Evolutionary conservation across 2,329 filamentous ascomycete genomes (phyloP), one percentile per base, ranked within the genome.

Genomic region (Paraphoma sp.): DNA sequence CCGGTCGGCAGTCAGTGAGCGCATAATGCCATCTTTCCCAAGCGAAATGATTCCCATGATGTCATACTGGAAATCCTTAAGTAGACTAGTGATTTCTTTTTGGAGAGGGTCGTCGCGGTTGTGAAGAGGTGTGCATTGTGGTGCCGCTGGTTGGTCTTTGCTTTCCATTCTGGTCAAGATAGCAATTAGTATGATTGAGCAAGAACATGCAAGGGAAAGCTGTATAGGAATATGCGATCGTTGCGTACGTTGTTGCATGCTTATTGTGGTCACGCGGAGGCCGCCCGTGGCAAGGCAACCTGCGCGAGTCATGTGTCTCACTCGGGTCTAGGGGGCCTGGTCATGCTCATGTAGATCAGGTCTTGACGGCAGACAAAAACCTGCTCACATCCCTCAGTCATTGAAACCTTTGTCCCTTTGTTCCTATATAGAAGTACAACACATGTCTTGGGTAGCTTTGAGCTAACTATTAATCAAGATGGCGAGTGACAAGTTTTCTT

Each of bases 11-110:
- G 57, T 59, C 3, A 56, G 14, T 3, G 49, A 56, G 14, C 53
- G 53, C 31, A 59, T 44, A 16, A 59, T 28, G n/a, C 57, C 57
- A 33, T 59, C 53, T 42, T 23, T 56, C 3, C 57, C 31, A 12
- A 59, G 46, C 0, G 51, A 43, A 10, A 48, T 40, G 45, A 56
- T 45, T 6, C 53, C 50, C 38, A 56, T 45, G 16, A 59, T 51
- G 31, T 59, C 49, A 7, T 50, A 48, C 45, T 44, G 18, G 40
- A 59, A 45, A n/a, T 11, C 10, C 12, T 45, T 40, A 10, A 59
- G 45, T 7, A 53, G 17, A 16, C 36, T 31, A 8, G 31, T 42
- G 11, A 57, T 33, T 11, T 59, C 53, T 42, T 57, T 44, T 28
- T 59, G 57, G 2, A 56, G 42, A 10, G 53, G 46, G 23, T 57